Conservation (phyloP, 2,329 filamentous ascomycete genomes). For the Sporothrix luriei region DNA sequence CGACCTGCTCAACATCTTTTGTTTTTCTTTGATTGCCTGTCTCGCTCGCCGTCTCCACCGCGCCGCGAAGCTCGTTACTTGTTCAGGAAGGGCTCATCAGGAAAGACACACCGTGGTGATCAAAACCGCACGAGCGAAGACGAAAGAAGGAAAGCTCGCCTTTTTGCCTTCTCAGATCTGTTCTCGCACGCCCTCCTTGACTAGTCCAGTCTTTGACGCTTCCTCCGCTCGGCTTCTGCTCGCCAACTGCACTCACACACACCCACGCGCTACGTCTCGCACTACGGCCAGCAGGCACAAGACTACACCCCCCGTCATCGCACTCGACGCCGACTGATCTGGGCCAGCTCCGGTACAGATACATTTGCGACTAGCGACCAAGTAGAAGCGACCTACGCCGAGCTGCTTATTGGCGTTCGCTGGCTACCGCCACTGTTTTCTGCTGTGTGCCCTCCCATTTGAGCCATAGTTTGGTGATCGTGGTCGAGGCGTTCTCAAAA, state of each 20-base stretch:
- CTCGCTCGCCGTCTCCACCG: slow-evolving; percentile 26
- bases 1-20: slow-evolving; percentile 29
- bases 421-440: slow-evolving; percentile 17
- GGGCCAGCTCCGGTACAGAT: slow-evolving; percentile 9
- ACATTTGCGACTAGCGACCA: slow-evolving; percentile 12
- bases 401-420: slow-evolving; percentile 4
- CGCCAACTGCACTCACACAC: slow-evolving; percentile 18
- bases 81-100: slow-evolving; percentile 29
- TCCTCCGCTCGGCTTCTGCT: slow-evolving; percentile 23
- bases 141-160: slow-evolving; percentile 22
- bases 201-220: slow-evolving; percentile 21
- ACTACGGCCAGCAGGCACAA: slow-evolving; percentile 11
- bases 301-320: slow-evolving; percentile 15
- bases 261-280: slow-evolving; percentile 24
- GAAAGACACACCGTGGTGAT: slow-evolving; percentile 21
- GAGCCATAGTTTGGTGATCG: slow-evolving; percentile 28
- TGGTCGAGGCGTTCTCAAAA: slow-evolving; percentile 30
- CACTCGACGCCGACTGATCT: slow-evolving; percentile 24
- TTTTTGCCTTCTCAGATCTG: slow-evolving; percentile 12
- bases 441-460: slow-evolving; percentile 16
- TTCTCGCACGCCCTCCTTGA: slow-evolving; percentile 16
- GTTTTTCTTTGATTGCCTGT: slow-evolving; percentile 14
- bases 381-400: slow-evolving; percentile 13
- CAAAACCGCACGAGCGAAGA: background rate
- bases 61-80: slow-evolving; percentile 15